Conservation (phyloP, 163 green algal genomes). For the Botryococcus braunii region DNA sequence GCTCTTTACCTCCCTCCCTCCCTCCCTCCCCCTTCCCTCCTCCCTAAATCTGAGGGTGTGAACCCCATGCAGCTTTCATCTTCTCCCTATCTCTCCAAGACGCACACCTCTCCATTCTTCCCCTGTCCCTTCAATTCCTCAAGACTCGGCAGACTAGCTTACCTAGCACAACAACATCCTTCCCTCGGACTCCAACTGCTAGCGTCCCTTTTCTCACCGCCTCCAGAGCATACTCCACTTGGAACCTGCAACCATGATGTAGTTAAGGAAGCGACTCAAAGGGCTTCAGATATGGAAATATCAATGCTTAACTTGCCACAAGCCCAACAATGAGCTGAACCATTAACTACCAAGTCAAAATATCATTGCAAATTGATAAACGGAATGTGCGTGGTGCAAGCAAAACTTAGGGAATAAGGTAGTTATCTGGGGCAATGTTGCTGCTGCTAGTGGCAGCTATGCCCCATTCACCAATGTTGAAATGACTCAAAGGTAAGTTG, state of each 20-base stretch:
- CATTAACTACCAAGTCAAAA: not conserved
- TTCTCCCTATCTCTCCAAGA: not conserved
- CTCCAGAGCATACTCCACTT: constrained; percentile 98
- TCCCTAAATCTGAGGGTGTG: too few relatives aligned
- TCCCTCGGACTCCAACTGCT: constrained; percentile 87
- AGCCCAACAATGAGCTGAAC: not conserved
- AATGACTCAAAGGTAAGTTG: too few relatives aligned
- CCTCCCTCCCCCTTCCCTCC: too few relatives aligned
- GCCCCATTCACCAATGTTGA: too few relatives aligned
- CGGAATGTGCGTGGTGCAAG: too few relatives aligned
- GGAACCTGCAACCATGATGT: constrained; percentile 53
- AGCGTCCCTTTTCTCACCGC: constrained; percentile 90
- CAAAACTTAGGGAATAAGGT: too few relatives aligned
- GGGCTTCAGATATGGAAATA: not conserved
- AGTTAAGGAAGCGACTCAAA: not conserved
- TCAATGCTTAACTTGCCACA: not conserved
- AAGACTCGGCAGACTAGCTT: constrained; percentile 11
- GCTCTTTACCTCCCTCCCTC: too few relatives aligned
- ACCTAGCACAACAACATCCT: constrained; percentile 88
- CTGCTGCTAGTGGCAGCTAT: too few relatives aligned
- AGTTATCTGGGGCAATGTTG: too few relatives aligned
- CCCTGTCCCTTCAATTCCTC: too few relatives aligned
- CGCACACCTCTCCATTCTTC: too few relatives aligned
- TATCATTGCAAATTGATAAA: too few relatives aligned
- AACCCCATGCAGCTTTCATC: not conserved